Evolutionary conservation across 139 green algal species (phyloP), one percentile per base, ranked within the genome.

Genomic region (Chlamydomonas sp.): DNA sequence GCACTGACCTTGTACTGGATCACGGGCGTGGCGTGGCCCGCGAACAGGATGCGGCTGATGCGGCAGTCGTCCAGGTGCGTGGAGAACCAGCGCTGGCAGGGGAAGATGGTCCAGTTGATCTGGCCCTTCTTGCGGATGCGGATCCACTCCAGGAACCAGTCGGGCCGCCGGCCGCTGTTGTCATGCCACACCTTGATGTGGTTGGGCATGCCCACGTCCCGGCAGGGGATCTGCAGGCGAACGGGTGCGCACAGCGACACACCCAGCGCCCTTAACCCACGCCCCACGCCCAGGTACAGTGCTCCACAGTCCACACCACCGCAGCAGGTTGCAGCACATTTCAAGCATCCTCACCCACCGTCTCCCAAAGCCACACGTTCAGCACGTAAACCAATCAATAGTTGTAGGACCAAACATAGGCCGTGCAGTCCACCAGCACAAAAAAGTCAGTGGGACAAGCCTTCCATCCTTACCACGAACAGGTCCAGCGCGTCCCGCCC

Each of bases 131-230:
- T 94, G 57, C 90, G 85, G 14, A 97, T 92, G 74, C 93, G 82
- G 18, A 98, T 90, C 64, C 93, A 90, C 15, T 94, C 89, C 87
- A 97, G 71, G 71, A 94, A 94, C 96, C 96, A 98, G 59, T 89
- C 88, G 17, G 96, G 94, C 5, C 92, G 80, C 18, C 88, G 77
- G 12, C 94, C 95, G 0, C 84, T 93, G 83, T 94, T 95, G 91
- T 96, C 95, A 81, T 97, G 94, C 86, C 93, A 94, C 16, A 98
- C 89, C 4, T 90, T 91, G 73, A 96, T 85, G 75, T 91, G 79
- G 63, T 77, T 63, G 64, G 95, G 89, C 20, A 91, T 18, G 3
- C 93, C 91, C 31, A 96, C 87, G 61, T 94, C 71, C 2, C 69
- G 5, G 87, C 92, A 95, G 10, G 84, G 79, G 62, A 96, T 80